Conservation (phyloP, 2,329 filamentous ascomycete genomes). For the Cadophora sp. region DNA sequence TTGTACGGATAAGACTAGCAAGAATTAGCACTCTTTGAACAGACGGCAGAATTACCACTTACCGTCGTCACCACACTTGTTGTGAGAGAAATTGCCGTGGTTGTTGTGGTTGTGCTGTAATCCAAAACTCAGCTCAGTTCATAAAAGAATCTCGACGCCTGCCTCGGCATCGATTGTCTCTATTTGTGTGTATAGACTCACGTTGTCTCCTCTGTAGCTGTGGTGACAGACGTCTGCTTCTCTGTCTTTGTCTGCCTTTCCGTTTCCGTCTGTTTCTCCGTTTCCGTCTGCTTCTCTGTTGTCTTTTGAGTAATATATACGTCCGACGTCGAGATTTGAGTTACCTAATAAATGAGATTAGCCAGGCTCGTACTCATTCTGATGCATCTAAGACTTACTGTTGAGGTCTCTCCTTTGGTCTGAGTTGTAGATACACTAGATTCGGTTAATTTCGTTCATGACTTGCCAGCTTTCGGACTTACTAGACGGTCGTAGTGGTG, state of each 20-base stretch:
- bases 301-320: conserved; percentile 6
- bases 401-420: conserved; percentile 3
- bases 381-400: not conserved
- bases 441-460: not conserved
- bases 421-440: conserved; percentile 5
- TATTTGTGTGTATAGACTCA: not conserved
- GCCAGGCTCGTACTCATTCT: not conserved
- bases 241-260: conserved; percentile 1
- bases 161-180: not conserved
- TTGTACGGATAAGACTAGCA: conserved; percentile 31
- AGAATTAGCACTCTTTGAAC: not conserved
- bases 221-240: conserved; percentile 1
- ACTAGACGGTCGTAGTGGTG: conserved; percentile 8
- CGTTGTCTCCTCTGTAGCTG: conserved; percentile 10
- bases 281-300: not conserved
- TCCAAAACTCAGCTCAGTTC: not conserved
- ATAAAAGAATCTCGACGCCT: not conserved
- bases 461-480: not conserved
- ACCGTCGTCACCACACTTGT: conserved; percentile 29
- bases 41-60: conserved; percentile 2
- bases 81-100: conserved; percentile 20
- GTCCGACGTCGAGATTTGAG: not conserved
- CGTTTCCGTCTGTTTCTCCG: conserved; percentile 1
- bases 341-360: not conserved
- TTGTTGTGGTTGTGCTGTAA: conserved; percentile 8